A percentile compares a stretch with the other conserved stretches of the same genome.
phyloP scores from a whole-genome alignment of 2,329 filamentous ascomycete genomes.

The Chaetomiaceae sp. region DNA sequence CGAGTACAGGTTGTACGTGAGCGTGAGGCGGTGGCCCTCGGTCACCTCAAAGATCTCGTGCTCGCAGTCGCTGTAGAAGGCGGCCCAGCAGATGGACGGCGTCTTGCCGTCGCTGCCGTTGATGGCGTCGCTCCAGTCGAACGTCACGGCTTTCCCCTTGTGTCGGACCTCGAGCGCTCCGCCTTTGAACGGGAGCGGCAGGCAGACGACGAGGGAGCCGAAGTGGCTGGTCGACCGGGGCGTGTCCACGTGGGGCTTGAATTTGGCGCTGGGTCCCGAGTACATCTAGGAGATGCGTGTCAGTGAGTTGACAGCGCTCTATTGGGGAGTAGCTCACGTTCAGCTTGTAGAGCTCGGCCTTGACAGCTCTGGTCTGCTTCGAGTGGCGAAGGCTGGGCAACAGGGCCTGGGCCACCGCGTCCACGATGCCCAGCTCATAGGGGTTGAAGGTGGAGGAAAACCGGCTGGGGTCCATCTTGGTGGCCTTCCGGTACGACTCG shows the following conservation, averaged over 20 bases:
- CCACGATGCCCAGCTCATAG: slow-evolving; percentile 48
- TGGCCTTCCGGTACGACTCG: slow-evolving; percentile 48
- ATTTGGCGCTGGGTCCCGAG: slow-evolving; percentile 45
- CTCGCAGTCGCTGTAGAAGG: slow-evolving; percentile 51
- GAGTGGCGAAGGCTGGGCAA: slow-evolving; percentile 32
- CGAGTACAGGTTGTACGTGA: slow-evolving; percentile 57
- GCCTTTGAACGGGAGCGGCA: slow-evolving; percentile 37
- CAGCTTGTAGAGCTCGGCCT: slow-evolving; percentile 54
- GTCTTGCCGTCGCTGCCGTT: not conserved
- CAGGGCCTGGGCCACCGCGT: slow-evolving; percentile 44
- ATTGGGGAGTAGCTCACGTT: slow-evolving; percentile 28
- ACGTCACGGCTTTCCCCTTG: slow-evolving; percentile 31
- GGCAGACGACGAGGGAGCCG: slow-evolving; percentile 50
- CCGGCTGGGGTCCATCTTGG: slow-evolving; percentile 42
- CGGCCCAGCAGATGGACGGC: slow-evolving; percentile 40
- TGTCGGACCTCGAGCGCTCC: slow-evolving; percentile 43
- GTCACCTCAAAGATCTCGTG: slow-evolving; percentile 49
- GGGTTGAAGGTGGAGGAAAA: slow-evolving; percentile 51
- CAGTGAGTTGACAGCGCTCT: no score
- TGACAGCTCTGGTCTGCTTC: slow-evolving; percentile 29
- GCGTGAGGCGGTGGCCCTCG: slow-evolving; percentile 48
- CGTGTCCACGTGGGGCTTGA: slow-evolving; percentile 51
- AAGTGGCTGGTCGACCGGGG: slow-evolving; percentile 46
- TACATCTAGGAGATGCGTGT: slow-evolving; percentile 36
- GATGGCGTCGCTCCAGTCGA: slow-evolving; percentile 39